Conservation (phyloP, 1,284 basidiomycete genomes). For the Thecaphora thlaspeos region DNA sequence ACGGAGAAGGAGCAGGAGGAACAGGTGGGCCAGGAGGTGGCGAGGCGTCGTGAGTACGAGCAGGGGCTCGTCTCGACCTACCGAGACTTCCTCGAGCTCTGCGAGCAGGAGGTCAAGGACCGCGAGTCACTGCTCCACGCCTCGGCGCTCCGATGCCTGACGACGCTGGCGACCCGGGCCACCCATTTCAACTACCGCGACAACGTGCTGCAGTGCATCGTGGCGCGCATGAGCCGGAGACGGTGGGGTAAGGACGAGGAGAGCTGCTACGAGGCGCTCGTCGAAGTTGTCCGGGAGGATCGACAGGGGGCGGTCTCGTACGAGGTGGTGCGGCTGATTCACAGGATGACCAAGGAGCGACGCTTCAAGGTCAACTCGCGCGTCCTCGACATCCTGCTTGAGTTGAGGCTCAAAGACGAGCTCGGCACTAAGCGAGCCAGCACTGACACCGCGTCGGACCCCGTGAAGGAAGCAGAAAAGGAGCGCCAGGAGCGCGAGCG, state of each 20-base stretch:
- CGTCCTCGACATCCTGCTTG: conserved; percentile 79
- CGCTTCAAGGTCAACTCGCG: conserved; percentile 85
- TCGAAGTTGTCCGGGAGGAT: conserved; percentile 78
- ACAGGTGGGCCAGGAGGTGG: conserved; percentile 91
- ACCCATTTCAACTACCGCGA: conserved; percentile 97
- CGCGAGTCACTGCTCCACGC: conserved; percentile 68
- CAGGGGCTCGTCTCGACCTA: conserved; percentile 89
- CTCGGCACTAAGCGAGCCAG: conserved; percentile 73
- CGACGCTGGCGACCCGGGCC: conserved; percentile 75
- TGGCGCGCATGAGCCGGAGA: conserved; percentile 74
- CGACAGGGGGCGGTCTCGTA: conserved; percentile 75
- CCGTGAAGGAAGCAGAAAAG: conserved; percentile 66
- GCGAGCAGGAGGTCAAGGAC: conserved; percentile 76
- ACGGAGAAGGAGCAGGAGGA: conserved; percentile 87
- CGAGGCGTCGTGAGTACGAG: conserved; percentile 88
- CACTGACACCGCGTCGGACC: conserved; percentile 60
- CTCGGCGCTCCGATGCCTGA: conserved; percentile 80
- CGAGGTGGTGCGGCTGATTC: conserved; percentile 84
- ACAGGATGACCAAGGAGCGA: conserved; percentile 94
- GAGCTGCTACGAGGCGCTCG: conserved; percentile 76
- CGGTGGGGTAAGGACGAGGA: conserved; percentile 67
- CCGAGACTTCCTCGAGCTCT: conserved; percentile 78
- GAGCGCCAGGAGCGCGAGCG: conserved; percentile 41
- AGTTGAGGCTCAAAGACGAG: conserved; percentile 84
- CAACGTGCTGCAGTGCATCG: conserved; percentile 85